These are phyloP conservation scores for Tulasnella sp. DNA, from an alignment of 768 basidiomycete species.

Conservation along the genomic window DNA sequence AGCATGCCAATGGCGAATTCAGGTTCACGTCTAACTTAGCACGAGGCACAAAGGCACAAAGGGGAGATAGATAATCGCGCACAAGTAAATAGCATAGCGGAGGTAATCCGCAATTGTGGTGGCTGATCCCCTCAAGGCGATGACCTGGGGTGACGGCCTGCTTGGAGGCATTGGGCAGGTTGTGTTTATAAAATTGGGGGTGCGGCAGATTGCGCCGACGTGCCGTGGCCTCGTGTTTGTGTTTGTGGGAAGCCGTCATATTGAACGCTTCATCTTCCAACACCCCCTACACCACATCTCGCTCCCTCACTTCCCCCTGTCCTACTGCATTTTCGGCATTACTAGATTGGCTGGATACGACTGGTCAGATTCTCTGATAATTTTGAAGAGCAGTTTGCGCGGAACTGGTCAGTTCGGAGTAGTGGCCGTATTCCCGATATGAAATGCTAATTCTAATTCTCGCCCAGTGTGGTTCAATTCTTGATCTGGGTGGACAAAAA, in stretches of 20 bases:
- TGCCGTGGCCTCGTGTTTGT: no score
- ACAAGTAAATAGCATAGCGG: constrained; percentile 15
- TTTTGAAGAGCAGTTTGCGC: no score
- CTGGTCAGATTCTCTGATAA: no score
- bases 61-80: not conserved
- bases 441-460: no score
- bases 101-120: constrained; percentile 13
- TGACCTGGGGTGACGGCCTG: constrained; percentile 2
- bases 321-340: no score
- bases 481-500: no score
- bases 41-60: not conserved
- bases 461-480: no score
- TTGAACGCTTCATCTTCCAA: not conserved
- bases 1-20: not conserved
- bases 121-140: constrained; percentile 8
- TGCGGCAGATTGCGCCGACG: not conserved
- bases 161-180: not conserved
- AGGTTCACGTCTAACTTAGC: not conserved
- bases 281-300: not conserved
- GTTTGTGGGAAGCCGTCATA: no score
- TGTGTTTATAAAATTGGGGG: not conserved
- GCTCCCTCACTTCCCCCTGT: no score
- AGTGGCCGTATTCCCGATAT: no score
- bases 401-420: no score
- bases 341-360: no score